phyloP scores from a whole-genome alignment of 306 rosid species.

The Acmispon strigosus region DNA sequence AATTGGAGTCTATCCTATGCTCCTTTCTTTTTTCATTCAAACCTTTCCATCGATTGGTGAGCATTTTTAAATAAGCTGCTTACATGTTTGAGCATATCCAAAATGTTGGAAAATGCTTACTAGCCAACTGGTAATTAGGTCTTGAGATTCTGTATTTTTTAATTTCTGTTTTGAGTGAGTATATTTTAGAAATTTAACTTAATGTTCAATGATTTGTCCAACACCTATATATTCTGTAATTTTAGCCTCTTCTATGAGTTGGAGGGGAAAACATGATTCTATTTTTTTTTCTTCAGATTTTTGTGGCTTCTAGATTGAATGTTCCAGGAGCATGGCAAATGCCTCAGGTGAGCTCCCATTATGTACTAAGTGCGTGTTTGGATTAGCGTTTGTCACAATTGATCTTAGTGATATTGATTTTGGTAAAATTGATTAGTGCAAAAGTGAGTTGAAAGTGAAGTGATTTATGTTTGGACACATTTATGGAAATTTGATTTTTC shows the following conservation, averaged over 20 bases:
- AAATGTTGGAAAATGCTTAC: background rate
- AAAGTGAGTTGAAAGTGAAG: too few species aligned
- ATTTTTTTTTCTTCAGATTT: constrained; percentile 45
- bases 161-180: background rate
- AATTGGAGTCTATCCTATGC: constrained; percentile 2
- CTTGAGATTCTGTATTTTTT: background rate
- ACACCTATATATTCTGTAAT: background rate
- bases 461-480: too few species aligned
- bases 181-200: background rate
- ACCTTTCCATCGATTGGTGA: background rate
- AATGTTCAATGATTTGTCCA: background rate
- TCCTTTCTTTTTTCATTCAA: background rate
- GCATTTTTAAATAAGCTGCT: background rate
- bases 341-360: constrained; percentile 78
- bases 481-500: too few species aligned
- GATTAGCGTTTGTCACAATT: too few species aligned
- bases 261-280: background rate
- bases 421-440: too few species aligned
- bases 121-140: background rate
- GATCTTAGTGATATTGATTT: too few species aligned
- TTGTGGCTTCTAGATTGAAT: constrained; percentile 90
- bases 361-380: background rate
- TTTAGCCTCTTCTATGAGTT: background rate
- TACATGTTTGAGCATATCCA: background rate
- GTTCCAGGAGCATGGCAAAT: constrained; percentile 99